Conservation (phyloP, 768 basidiomycete genomes). For the Auriscalpium orientale region DNA sequence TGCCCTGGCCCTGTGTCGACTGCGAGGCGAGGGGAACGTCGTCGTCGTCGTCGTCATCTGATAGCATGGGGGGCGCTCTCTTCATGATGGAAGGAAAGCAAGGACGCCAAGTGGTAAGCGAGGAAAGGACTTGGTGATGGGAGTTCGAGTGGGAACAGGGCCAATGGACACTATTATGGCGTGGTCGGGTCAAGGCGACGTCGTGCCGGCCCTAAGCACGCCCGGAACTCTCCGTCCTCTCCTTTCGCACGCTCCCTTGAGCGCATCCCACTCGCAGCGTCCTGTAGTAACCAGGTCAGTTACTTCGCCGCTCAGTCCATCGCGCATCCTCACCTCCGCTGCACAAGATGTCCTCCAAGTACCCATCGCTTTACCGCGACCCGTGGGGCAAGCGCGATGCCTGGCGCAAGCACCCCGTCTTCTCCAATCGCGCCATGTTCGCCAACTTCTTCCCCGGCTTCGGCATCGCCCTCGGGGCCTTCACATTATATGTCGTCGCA, state of each 20-base stretch:
- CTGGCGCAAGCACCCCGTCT: slow-evolving; percentile 88
- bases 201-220: slow-evolving; percentile 50
- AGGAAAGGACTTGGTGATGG: slow-evolving; percentile 1
- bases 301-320: background rate
- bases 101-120: background rate
- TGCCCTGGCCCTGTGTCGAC: slow-evolving; percentile 19
- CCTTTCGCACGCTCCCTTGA: background rate
- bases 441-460: slow-evolving; percentile 90
- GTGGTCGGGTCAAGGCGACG: slow-evolving; percentile 18
- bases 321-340: background rate
- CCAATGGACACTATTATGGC: slow-evolving; percentile 7
- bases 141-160: slow-evolving; percentile 8
- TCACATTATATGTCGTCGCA: slow-evolving; percentile 82
- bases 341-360: slow-evolving; percentile 6
- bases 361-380: slow-evolving; percentile 73
- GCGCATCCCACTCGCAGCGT: background rate
- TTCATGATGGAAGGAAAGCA: slow-evolving; percentile 2
- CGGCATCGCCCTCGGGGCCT: slow-evolving; percentile 86
- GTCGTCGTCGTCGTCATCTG: slow-evolving; percentile 55
- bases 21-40: slow-evolving; percentile 37
- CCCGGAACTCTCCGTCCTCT: background rate
- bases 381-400: slow-evolving; percentile 93
- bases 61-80: slow-evolving; percentile 41
- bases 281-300: background rate
- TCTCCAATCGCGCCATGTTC: slow-evolving; percentile 82